phyloP scores from a whole-genome alignment of 176 grass and related monocot genomes.

The Triticum turgidum region DNA sequence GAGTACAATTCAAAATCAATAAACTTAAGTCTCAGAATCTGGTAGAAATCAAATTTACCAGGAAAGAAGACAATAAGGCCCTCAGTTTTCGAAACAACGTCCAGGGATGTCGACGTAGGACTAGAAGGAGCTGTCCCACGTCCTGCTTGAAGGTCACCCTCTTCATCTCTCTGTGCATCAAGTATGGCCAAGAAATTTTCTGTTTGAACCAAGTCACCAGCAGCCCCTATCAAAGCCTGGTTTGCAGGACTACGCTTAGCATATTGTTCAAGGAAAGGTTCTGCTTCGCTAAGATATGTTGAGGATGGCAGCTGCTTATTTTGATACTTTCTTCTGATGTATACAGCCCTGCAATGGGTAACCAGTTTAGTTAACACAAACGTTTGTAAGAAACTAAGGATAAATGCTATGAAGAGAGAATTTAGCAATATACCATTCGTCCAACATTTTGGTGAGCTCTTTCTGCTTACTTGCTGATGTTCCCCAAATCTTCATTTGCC shows the following conservation, averaged over 20 bases:
- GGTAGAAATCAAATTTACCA: constrained; percentile 48
- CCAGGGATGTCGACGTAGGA: constrained; percentile 37
- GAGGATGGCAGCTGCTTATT: constrained; percentile 77
- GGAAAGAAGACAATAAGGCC: constrained; percentile 97
- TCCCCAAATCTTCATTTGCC: constrained; percentile 94
- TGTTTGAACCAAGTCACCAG: constrained; percentile 80
- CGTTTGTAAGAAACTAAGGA: constrained; percentile 5
- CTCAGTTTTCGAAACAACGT: constrained; percentile 72
- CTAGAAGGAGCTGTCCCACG: constrained; percentile 49
- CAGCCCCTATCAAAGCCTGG: constrained; percentile 83
- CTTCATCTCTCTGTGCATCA: constrained; percentile 78
- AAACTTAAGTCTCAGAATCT: constrained; percentile 8
- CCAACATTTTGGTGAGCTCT: constrained; percentile 95
- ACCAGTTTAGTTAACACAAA: constrained; percentile 27
- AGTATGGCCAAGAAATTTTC: constrained; percentile 88
- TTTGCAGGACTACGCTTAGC: constrained; percentile 77
- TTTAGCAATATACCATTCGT: constrained; percentile 77
- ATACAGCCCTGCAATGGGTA: constrained; percentile 60
- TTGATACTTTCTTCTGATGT: constrained; percentile 78
- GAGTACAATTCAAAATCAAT: neutral
- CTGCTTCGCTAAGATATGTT: constrained; percentile 83
- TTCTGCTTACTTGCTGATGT: constrained; percentile 82
- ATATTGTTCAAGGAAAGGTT: constrained; percentile 95
- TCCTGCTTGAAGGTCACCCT: constrained; percentile 70
- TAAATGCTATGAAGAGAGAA: constrained; percentile 8